Base-by-base conservation (phyloP, 768 basidiomycete species). In the Hemileccinum impolitum region DNA sequence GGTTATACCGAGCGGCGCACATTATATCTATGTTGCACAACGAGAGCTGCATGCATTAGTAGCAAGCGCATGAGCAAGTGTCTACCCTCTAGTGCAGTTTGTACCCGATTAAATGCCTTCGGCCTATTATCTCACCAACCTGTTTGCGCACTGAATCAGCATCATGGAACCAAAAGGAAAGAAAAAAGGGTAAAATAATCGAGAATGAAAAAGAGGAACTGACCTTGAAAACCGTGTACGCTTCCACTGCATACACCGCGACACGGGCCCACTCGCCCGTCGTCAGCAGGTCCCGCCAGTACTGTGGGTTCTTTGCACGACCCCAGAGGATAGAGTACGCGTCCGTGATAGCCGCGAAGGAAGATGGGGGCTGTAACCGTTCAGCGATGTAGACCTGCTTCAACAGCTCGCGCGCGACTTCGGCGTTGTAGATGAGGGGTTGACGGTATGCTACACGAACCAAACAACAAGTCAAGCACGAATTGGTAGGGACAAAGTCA, bases 161-260 rank as follows among this genome's bases (percentile, higher is more conserved):
- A 55, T 23, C 47, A 12, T 51, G 41, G 5, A 32, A 12, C 11
- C 34, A 18, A n/a, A 39, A 12, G 12, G 36, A 15, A 37, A 23
- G 30, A 38, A 21, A 19, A 37, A 23, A 19, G 18, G 9, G 14
- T 28, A 13, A 23, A 12, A 30, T n/a, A 30, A 30, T 30, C 31
- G 7, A 45, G 38, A 37, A 14, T 34, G 34, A 21, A 19, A 39
- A 25, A 46, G 17, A 11, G 14, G 30, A 14, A 23, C 80, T 30
- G 53, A 86, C 88, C 75, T 89, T 89, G 77, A 88, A 95, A 59
- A 95, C 86, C 14, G 86, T 85, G 64, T 94, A 95, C 28, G 90
- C 92, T 71, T 95, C 90, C 19, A 91, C 62, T 9, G 80, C 90
- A 63, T 92, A 90, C 15, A 91, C 66, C 10, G 82, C 82, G 21